phyloP scores from a whole-genome alignment of 2,329 filamentous ascomycete genomes.

The Gaeumannomyces sp. region DNA sequence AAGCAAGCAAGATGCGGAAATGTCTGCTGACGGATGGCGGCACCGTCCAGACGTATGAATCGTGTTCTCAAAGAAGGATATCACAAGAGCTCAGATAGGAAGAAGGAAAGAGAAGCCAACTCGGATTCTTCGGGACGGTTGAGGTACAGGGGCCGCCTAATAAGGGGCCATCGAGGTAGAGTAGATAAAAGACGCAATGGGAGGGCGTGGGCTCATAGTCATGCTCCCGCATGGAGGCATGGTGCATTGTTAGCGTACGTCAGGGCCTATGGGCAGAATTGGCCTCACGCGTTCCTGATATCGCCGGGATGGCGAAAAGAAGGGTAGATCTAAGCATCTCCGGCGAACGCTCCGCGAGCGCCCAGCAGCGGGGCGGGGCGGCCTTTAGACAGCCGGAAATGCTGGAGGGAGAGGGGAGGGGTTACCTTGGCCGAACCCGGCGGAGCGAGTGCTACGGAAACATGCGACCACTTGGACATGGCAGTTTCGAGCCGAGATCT shows the following conservation, averaged over 20 bases:
- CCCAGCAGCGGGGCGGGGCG: neutral
- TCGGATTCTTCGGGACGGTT: neutral
- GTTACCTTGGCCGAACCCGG: neutral
- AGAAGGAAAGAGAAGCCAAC: neutral
- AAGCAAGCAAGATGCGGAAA: neutral
- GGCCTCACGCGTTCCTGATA: neutral
- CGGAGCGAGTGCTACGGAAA: no score
- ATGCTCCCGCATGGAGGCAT: neutral
- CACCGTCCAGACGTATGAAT: neutral
- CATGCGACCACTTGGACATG: neutral
- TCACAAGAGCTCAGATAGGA: neutral
- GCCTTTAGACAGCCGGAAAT: neutral
- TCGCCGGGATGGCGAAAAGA: neutral
- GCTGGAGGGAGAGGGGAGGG: no score
- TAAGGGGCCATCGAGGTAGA: neutral
- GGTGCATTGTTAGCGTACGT: neutral
- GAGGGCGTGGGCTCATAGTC: neutral
- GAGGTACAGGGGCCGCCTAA: neutral
- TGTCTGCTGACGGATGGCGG: neutral
- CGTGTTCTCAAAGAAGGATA: neutral
- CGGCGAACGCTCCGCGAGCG: neutral
- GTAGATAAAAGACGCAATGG: neutral
- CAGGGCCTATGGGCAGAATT: neutral
- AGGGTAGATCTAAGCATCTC: neutral
- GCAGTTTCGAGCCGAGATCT: no score